Base-by-base conservation (phyloP, 805 yeast species). In the Metschnikowia dekortorum region DNA sequence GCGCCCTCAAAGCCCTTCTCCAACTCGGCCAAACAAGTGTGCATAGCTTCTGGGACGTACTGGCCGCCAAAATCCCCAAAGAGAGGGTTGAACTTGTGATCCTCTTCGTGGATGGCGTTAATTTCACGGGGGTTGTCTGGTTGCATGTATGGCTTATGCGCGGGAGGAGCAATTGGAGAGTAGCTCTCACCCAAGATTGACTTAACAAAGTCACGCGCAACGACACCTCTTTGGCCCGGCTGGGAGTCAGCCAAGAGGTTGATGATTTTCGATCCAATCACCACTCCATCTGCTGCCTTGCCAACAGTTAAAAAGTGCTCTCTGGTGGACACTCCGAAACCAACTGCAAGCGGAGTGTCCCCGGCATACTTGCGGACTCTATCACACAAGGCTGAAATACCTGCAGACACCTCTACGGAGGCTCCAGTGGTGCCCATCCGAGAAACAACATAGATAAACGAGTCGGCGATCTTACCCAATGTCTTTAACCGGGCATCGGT, bases 371-470 rank as follows among this genome's bases (percentile, higher is more conserved):
- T 76, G 66, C 96, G 81, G 14, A 94, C 96, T 58, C 89, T 82
- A 30, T 75, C 73, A 58, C 94, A 82, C 54, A 94, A 78, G 39
- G 74, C 81, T 28, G 82, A 80, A 49, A 92, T 80, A 54, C 84
- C 84, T 6, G 73, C 61, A 43, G 82, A 76, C 39, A 95, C 82
- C 22, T 77, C 73, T 16, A 85, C 79, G 22, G 83, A 73, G 35
- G 95, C 92, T 65, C 99, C 99, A 30, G 99, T 94, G 51, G 96
- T 84, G 58, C 98, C 97, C 99, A 94, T 94, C 67, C 96, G 82
- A 3, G 97, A 89, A 14, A 94, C 98, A 37, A 94, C 99, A 62
- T 94, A 94, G 53, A 94, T 85, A 70, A 94, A 94, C 1, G 97
- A 88, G 66, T 92, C 97, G 32, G 99, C 96, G 61, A 94, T 87